Base-by-base conservation (phyloP, 2,329 filamentous ascomycete species). In the Ophiostoma triangulosporum region DNA sequence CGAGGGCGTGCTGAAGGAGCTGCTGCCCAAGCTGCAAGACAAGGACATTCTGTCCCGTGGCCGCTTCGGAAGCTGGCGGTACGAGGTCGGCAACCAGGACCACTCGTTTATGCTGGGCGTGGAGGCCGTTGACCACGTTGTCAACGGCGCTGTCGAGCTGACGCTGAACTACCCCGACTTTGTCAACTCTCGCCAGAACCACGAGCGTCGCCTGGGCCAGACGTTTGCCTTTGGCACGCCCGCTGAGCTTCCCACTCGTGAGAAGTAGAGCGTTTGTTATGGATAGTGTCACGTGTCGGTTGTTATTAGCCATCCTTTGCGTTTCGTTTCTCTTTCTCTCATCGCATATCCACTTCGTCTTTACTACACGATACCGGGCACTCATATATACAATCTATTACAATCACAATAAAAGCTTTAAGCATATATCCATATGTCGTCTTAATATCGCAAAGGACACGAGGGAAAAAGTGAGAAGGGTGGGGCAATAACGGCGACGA, bases 91-190 rank as follows among this genome's bases (percentile, higher is more conserved):
- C 66, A 95, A 95, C 79, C 89, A 95, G 77, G 90, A 96, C 71
- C 90, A 96, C 78, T 91, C 86, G 26, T 96, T 96, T 72, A 96
- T 96, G 90, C 76, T 95, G 58, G 90, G 90, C 66, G 90, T 95
- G 20, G 90, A 96, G 73, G 90, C 90, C 49, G 89, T 82, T 36
- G 90, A 96, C 73, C 81, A 88, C 73, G 88, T 95, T 65, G 80
- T 90, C 70, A 90, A 84, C 69, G 90, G 90, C 61, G 84, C 87
- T 35, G 86, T 90, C 46, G 90, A 96, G 77, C 74, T 95, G 65
- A 95, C 90, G 31, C 80, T 96, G 66, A 95, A 95, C 78, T 93
- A 95, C 76, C 90, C 90, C 56, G 89, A 95, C 73, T 95, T 95
- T 66, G 89, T 96, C 75, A 96, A 96, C 73, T 69, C 69, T 54